Evolutionary conservation across 371 early-diverging fungal species (phyloP).

Genomic region (Mortierella sp.): DNA sequence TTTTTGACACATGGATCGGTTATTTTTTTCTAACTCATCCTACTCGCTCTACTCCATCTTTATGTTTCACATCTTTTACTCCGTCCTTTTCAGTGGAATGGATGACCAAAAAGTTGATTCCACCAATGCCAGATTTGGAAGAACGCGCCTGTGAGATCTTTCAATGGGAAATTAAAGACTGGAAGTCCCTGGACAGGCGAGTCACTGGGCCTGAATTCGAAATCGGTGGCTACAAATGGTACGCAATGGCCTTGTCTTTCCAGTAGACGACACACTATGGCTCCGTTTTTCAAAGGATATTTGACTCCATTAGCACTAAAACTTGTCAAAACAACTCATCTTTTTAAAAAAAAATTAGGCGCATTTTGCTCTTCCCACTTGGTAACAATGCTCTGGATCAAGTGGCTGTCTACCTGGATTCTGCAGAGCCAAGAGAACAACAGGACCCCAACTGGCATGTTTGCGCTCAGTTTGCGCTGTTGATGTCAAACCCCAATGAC

Average conservation of each 20-base stretch:
- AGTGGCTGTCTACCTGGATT: constrained; percentile 88
- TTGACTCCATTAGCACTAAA: not conserved
- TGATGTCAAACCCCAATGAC: constrained; percentile 83
- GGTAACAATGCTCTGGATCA: constrained; percentile 84
- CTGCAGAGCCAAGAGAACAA: constrained; percentile 73
- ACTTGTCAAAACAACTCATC: not conserved
- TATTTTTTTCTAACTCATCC: not conserved
- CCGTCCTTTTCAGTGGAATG: constrained; percentile 34
- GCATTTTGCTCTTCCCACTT: constrained; percentile 89
- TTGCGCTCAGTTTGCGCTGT: constrained; percentile 91
- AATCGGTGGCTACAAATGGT: constrained; percentile 73
- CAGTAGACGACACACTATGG: not conserved
- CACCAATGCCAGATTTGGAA: constrained; percentile 59
- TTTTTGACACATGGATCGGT: not conserved
- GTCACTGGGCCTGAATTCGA: constrained; percentile 69
- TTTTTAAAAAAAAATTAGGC: constrained; percentile 62
- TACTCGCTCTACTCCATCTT: not conserved
- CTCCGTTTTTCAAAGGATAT: not conserved
- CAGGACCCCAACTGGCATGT: constrained; percentile 79
- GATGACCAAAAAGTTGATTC: constrained; percentile 48
- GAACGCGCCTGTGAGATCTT: constrained; percentile 62
- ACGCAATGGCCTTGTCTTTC: constrained; percentile 16
- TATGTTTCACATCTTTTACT: too few species aligned
- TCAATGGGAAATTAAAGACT: constrained; percentile 72
- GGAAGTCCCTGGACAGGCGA: constrained; percentile 64